phyloP scores from a whole-genome alignment of 352 stramenopile species.

The Globisporangium polare region DNA sequence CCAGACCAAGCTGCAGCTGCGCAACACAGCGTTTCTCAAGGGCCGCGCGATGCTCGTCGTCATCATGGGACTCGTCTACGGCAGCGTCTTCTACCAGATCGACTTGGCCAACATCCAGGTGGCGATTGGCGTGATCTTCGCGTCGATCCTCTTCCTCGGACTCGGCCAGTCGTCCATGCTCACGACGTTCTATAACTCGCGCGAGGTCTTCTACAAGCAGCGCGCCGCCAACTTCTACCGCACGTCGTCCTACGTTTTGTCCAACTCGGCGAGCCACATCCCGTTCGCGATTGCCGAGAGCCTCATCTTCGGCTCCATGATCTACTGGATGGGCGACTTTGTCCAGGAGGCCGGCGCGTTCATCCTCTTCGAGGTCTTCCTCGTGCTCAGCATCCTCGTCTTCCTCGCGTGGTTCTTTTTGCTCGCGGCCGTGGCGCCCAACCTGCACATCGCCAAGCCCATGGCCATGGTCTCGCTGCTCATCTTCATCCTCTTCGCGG shows the following conservation, averaged over 20 bases:
- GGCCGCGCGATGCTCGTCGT: conserved; percentile 44
- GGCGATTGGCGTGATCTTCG: conserved; percentile 82
- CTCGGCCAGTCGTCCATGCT: conserved; percentile 78
- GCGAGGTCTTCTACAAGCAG: conserved; percentile 87
- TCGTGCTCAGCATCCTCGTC: conserved; percentile 60
- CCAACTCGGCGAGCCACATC: conserved; percentile 41
- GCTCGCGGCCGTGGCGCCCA: conserved; percentile 31
- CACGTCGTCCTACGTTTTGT: conserved; percentile 77
- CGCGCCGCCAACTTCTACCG: conserved; percentile 84
- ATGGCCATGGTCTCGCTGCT: conserved; percentile 54
- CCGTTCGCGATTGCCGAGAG: conserved; percentile 67
- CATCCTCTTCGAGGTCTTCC: conserved; percentile 65
- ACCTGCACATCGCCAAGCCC: conserved; percentile 49
- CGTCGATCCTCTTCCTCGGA: conserved; percentile 76
- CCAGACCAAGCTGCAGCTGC: conserved; percentile 65
- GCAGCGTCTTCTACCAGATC: conserved; percentile 49
- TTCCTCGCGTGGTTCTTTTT: conserved; percentile 56
- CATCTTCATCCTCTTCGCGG: conserved; percentile 63
- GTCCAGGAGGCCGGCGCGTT: conserved; percentile 40
- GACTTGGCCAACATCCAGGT: conserved; percentile 44
- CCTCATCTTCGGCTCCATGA: conserved; percentile 79
- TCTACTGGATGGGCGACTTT: conserved; percentile 88
- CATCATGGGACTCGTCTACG: conserved; percentile 52
- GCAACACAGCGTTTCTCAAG: conserved; percentile 50
- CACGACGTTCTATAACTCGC: conserved; percentile 69